These are phyloP conservation scores for Paramecium sexaurelia DNA, from an alignment of 73 alveolate species.

Conservation along the genomic window DNA sequence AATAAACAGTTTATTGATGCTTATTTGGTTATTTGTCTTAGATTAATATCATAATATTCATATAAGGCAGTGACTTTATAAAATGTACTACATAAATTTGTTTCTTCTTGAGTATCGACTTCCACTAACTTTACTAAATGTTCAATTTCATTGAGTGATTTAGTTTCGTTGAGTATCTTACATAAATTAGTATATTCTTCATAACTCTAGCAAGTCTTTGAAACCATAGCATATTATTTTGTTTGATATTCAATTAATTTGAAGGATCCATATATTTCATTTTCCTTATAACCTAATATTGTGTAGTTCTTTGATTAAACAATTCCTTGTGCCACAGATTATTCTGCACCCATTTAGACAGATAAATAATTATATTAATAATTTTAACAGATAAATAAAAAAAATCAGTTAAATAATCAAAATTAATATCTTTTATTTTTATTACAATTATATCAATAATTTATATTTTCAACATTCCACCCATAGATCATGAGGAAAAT, in stretches of 20 bases:
- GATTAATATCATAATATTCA: not conserved
- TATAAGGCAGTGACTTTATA: slow-evolving; percentile 30
- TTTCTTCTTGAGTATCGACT: slow-evolving; percentile 25
- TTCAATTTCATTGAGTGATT: not conserved
- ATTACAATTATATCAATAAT: not conserved
- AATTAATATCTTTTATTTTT: not conserved
- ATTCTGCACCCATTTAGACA: slow-evolving; percentile 31
- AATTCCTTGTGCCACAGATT: slow-evolving; percentile 23
- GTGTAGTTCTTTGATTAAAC: not conserved
- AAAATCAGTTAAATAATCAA: slow-evolving; percentile 23
- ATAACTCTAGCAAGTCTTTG: slow-evolving; percentile 5
- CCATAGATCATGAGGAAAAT: not conserved
- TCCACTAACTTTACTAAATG: slow-evolving; percentile 18
- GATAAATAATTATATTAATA: not conserved
- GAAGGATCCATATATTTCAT: slow-evolving; percentile 37
- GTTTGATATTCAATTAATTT: slow-evolving; percentile 14
- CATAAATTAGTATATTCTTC: not conserved
- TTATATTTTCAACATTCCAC: not conserved
- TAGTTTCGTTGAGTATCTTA: not conserved
- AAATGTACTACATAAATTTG: slow-evolving; percentile 45
- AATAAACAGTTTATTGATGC: slow-evolving; percentile 6
- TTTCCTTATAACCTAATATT: not conserved
- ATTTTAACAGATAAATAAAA: not conserved
- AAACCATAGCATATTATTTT: slow-evolving; percentile 23
- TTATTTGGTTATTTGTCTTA: not conserved